Evolutionary conservation across 2,329 filamentous ascomycete genomes (phyloP), one percentile per base, ranked within the genome.

Genomic region (Fusarium austroafricanum): DNA sequence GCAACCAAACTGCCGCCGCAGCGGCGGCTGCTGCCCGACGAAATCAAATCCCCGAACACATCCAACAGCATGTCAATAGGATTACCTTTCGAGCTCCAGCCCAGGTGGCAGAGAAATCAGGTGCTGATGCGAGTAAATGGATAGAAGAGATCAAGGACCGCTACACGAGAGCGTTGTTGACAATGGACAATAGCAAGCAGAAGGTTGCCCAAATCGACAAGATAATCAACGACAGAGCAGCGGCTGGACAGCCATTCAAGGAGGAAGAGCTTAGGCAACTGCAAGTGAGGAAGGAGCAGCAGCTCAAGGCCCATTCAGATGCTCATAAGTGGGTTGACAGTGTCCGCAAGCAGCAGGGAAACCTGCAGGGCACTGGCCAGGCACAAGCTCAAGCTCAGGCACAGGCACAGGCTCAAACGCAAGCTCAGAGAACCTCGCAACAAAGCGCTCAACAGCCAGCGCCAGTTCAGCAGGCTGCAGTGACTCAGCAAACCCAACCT

Each of bases 71-170:
- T 60, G 77, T 87, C 20, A 82, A 77, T 17, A 79, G 81, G 55
- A 82, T 87, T 69, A 79, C 78, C 4, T 87, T 84, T 67, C 76
- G 79, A 15, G 75, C 82, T 2, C 83, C 83, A 1, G 70, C 79
- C 2, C 75, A 78, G n/a, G 53, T 85, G 1, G 72, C 76, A 0
- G 80, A 83, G 17, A 83, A 82, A 60, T 71, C 76, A 17, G 77
- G 79, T 5, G 77, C 79, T 0, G 80, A 84, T n/a, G 78, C 80
- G 6, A 78, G 79, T 3, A 84, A 84, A 64, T 87, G 83, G 83
- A 72, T 83, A 3, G 77, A 81, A 10, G 82, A 86, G 2, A 77
- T 82, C 31, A 85, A 82, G 68, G 75, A 79, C 1, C 80, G 79
- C 54, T 86, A 87, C 59, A 77, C 79, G 0, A 77, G 82, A 38